Evolutionary conservation across 768 basidiomycete species (phyloP).

Genomic region (Trametes meyenii): DNA sequence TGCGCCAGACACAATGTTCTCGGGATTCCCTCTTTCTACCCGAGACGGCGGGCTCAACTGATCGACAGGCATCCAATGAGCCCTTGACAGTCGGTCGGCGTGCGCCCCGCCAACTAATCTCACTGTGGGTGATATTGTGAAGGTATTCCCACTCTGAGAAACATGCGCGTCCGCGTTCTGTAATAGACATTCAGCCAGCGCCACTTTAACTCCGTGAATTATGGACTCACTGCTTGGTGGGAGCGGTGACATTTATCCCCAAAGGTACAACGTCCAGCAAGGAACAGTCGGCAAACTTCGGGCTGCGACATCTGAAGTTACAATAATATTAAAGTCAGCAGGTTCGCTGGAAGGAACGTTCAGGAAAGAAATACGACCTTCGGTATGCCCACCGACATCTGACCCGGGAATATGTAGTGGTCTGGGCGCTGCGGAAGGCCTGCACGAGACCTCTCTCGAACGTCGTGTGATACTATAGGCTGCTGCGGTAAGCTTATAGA

Average conservation of each 20-base stretch:
- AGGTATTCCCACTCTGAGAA: too few species aligned
- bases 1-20: too few species aligned
- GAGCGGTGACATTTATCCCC: conserved; percentile 10
- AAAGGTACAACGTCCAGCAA: conserved; percentile 10
- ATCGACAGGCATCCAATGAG: background rate
- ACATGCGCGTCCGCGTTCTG: background rate
- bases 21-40: too few species aligned
- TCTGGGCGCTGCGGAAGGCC: conserved; percentile 12
- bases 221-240: background rate
- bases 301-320: background rate
- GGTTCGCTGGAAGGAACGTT: background rate
- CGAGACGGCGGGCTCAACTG: background rate
- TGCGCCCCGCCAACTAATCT: background rate
- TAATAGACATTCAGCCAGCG: background rate
- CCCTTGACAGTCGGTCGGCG: background rate
- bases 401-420: background rate
- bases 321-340: background rate
- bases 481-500: background rate
- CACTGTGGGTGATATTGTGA: background rate
- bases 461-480: background rate
- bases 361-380: background rate
- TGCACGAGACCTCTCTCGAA: background rate
- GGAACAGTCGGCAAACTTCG: conserved; percentile 14
- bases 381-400: background rate
- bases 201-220: background rate